These are phyloP conservation scores for Fusarium irregulare DNA, from an alignment of 2,329 filamentous ascomycete genomes.

Conservation along the genomic window DNA sequence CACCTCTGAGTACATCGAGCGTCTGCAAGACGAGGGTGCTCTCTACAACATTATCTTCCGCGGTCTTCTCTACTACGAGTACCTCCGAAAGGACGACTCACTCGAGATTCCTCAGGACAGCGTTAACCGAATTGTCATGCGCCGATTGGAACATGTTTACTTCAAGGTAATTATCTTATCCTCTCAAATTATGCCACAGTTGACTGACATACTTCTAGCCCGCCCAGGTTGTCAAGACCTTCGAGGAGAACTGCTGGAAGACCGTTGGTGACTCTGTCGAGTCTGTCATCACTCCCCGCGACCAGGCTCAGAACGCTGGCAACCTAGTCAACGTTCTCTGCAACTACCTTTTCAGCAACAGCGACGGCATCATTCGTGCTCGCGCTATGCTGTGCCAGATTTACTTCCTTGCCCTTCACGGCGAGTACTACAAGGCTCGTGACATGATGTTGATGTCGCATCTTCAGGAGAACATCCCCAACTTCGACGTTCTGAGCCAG, in stretches of 20 bases:
- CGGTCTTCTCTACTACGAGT: conserved; percentile 88
- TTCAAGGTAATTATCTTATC: conserved; percentile 78
- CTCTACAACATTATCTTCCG: conserved; percentile 95
- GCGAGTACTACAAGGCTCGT: conserved; percentile 96
- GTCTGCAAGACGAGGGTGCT: conserved; percentile 87
- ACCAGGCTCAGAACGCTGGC: conserved; percentile 73
- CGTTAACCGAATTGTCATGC: conserved; percentile 92
- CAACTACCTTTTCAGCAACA: conserved; percentile 94
- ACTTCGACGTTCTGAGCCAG: conserved; percentile 96
- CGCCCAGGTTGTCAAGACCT: conserved; percentile 88
- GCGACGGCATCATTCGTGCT: conserved; percentile 94
- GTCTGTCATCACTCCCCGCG: conserved; percentile 83
- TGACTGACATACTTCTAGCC: conserved; percentile 64
- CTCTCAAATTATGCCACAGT: background rate
- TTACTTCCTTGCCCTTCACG: conserved; percentile 96
- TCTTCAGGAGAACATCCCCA: conserved; percentile 94
- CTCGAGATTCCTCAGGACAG: conserved; percentile 85
- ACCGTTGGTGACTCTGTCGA: conserved; percentile 75
- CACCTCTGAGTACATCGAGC: conserved; percentile 98
- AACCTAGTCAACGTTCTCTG: conserved; percentile 87
- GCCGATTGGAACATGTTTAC: conserved; percentile 95
- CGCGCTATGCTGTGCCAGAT: conserved; percentile 98
- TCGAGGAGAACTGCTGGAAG: conserved; percentile 96
- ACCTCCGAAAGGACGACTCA: conserved; percentile 74
- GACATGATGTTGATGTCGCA: conserved; percentile 99